Percentiles rank a stretch among this genome's conserved stretches.
These are phyloP conservation scores for Stephanodiscus minutulus DNA, from an alignment of 108 stramenopile genomes.

Conservation along the genomic window DNA sequence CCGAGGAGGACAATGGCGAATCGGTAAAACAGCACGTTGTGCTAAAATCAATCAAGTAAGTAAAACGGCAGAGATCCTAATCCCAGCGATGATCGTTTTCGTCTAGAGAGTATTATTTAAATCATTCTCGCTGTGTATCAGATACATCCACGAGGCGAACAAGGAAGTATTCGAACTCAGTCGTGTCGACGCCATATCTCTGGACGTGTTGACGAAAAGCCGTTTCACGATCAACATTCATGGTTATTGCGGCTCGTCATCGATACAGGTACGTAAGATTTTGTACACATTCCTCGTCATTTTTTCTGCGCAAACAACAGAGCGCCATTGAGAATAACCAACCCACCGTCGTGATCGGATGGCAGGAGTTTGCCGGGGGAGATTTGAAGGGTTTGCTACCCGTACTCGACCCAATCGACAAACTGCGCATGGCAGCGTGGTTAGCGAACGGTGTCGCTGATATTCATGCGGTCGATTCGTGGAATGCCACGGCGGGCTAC, in stretches of 20 bases:
- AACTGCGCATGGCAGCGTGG: constrained; percentile 65
- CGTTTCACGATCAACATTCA: constrained; percentile 71
- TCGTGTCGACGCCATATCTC: constrained; percentile 82
- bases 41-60: constrained; percentile 52
- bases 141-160: constrained; percentile 45
- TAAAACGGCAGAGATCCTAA: too few species aligned
- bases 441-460: constrained; percentile 73
- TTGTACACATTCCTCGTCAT: too few species aligned
- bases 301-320: too few species aligned
- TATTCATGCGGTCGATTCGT: constrained; percentile 61
- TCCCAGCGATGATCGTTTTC: too few species aligned
- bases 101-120: too few species aligned
- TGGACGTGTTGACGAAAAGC: constrained; percentile 71
- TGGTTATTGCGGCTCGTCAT: constrained; percentile 69
- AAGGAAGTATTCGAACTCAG: constrained; percentile 79
- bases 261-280: not conserved
- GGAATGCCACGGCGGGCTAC: not conserved
- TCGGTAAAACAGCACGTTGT: constrained; percentile 25
- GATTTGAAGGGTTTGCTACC: constrained; percentile 41
- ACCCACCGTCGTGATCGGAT: too few species aligned
- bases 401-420: constrained; percentile 41
- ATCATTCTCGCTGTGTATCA: constrained; percentile 2
- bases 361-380: constrained; percentile 53
- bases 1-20: not conserved
- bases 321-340: too few species aligned